Evolutionary conservation across 2,329 filamentous ascomycete species (phyloP).

Genomic region (Pyrenochaeta sp.): DNA sequence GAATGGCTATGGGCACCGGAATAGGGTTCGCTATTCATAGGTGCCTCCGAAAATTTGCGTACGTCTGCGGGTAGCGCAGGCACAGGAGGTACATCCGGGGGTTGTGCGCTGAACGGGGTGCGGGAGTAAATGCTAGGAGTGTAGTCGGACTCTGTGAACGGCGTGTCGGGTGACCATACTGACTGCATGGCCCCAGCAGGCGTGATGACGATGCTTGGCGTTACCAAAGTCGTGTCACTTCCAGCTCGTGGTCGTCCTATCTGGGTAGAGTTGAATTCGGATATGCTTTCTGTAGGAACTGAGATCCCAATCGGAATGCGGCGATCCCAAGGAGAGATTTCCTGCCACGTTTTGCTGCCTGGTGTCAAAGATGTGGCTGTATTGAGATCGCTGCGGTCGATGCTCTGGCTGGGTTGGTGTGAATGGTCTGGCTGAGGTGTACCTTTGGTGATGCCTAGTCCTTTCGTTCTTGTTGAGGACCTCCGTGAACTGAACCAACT

Average conservation of each 20-base stretch:
- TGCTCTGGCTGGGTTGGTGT: slow-evolving; percentile 20
- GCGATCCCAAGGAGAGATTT: slow-evolving; percentile 72
- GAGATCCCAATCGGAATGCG: slow-evolving; percentile 77
- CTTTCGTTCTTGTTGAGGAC: slow-evolving; percentile 38
- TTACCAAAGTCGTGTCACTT: slow-evolving; percentile 47
- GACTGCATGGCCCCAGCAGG: slow-evolving; percentile 59
- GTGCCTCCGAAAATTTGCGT: slow-evolving; percentile 13
- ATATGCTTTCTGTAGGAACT: slow-evolving; percentile 63
- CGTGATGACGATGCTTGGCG: slow-evolving; percentile 62
- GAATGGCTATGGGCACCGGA: slow-evolving; percentile 19
- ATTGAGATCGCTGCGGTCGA: slow-evolving; percentile 31
- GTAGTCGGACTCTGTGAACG: slow-evolving; percentile 63
- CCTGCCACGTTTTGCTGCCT: slow-evolving; percentile 46
- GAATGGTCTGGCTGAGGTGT: slow-evolving; percentile 37
- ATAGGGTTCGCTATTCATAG: slow-evolving; percentile 1
- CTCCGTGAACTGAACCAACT: slow-evolving; percentile 41
- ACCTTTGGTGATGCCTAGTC: slow-evolving; percentile 45
- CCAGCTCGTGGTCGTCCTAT: slow-evolving; percentile 46
- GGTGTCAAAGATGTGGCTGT: slow-evolving; percentile 40
- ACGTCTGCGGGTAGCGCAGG: slow-evolving; percentile 41
- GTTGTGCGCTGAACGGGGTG: slow-evolving; percentile 50
- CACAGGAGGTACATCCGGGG: slow-evolving; percentile 61
- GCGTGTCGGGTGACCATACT: slow-evolving; percentile 68
- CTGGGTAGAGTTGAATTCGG: slow-evolving; percentile 47
- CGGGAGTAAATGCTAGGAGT: slow-evolving; percentile 70